Evolutionary conservation across 2,329 filamentous ascomycete genomes (phyloP).

Genomic region (Neonectria hederae): DNA sequence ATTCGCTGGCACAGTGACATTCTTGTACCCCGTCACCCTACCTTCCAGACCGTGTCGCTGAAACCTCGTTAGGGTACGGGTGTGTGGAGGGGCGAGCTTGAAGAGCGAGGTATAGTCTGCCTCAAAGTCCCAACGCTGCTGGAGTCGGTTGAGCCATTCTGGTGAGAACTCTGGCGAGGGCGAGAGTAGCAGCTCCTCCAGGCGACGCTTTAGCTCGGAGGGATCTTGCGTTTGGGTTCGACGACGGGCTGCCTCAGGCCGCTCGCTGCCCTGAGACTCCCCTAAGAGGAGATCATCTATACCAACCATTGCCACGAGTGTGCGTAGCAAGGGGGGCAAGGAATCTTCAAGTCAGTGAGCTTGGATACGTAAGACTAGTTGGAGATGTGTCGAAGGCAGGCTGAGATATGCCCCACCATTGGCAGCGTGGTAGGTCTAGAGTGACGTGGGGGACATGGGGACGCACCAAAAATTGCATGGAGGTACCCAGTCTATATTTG

Average conservation of each 20-base stretch:
- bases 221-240: slow-evolving; percentile 54
- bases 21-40: slow-evolving; percentile 90
- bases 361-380: slow-evolving; percentile 36
- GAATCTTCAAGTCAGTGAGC: slow-evolving; percentile 8
- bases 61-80: slow-evolving; percentile 93
- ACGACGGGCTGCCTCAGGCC: slow-evolving; percentile 15
- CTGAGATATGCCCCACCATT: slow-evolving; percentile 40
- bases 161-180: slow-evolving; percentile 82
- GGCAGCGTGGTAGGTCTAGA: slow-evolving; percentile 32
- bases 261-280: slow-evolving; percentile 19
- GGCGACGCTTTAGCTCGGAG: slow-evolving; percentile 71
- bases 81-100: slow-evolving; percentile 88
- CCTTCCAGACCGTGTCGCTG: slow-evolving; percentile 91
- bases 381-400: slow-evolving; percentile 28
- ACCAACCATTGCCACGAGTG: slow-evolving; percentile 42
- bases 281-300: slow-evolving; percentile 49
- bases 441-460: slow-evolving; percentile 5
- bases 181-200: slow-evolving; percentile 81
- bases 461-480: slow-evolving; percentile 7
- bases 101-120: slow-evolving; percentile 86
- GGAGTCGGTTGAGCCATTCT: slow-evolving; percentile 87
- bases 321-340: slow-evolving; percentile 10
- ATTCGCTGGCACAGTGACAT: slow-evolving; percentile 89
- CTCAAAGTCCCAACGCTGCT: slow-evolving; percentile 87
- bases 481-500: slow-evolving; percentile 5